phyloP scores from a whole-genome alignment of 352 stramenopile species.

The Globisporangium apiculatum region DNA sequence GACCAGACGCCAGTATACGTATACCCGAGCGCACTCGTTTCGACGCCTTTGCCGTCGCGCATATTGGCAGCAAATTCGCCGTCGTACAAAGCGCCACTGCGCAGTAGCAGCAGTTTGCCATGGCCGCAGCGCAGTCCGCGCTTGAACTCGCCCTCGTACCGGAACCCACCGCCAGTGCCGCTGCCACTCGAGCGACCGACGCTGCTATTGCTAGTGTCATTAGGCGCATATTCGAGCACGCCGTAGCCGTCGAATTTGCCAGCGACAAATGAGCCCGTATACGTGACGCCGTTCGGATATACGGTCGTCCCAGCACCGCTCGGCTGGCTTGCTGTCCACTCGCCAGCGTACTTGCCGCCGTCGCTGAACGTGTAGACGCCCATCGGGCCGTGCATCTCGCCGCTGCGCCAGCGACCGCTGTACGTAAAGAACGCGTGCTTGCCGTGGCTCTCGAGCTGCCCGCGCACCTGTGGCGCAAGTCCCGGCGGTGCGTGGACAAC shows the following conservation, averaged over 20 bases:
- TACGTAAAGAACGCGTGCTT: slow-evolving; percentile 65
- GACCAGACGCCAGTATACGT: slow-evolving; percentile 44
- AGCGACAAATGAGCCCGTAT: slow-evolving; percentile 43
- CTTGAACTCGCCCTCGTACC: slow-evolving; percentile 58
- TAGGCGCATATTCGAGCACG: slow-evolving; percentile 37
- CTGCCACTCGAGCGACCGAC: background rate
- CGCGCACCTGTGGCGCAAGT: slow-evolving; percentile 48
- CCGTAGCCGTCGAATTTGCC: slow-evolving; percentile 63
- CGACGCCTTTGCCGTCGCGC: slow-evolving; percentile 48
- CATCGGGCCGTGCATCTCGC: slow-evolving; percentile 56
- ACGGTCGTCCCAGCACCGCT: slow-evolving; percentile 38
- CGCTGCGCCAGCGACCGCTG: slow-evolving; percentile 58
- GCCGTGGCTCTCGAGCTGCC: slow-evolving; percentile 53
- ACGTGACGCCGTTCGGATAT: slow-evolving; percentile 70
- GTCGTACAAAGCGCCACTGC: slow-evolving; percentile 45
- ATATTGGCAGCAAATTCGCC: slow-evolving; percentile 62
- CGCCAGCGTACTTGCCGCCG: slow-evolving; percentile 59
- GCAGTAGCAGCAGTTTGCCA: slow-evolving; percentile 35
- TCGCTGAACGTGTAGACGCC: slow-evolving; percentile 69
- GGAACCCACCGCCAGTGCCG: slow-evolving; percentile 17
- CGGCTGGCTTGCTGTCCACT: slow-evolving; percentile 31
- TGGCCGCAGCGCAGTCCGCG: slow-evolving; percentile 32
- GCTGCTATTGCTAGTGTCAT: background rate
- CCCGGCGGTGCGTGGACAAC: slow-evolving; percentile 35
- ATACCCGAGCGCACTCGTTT: slow-evolving; percentile 57